Percentiles rank a stretch among this genome's conserved stretches.
These are phyloP conservation scores for Xylariales sp. DNA, from an alignment of 2,329 filamentous ascomycete genomes.

Conservation along the genomic window DNA sequence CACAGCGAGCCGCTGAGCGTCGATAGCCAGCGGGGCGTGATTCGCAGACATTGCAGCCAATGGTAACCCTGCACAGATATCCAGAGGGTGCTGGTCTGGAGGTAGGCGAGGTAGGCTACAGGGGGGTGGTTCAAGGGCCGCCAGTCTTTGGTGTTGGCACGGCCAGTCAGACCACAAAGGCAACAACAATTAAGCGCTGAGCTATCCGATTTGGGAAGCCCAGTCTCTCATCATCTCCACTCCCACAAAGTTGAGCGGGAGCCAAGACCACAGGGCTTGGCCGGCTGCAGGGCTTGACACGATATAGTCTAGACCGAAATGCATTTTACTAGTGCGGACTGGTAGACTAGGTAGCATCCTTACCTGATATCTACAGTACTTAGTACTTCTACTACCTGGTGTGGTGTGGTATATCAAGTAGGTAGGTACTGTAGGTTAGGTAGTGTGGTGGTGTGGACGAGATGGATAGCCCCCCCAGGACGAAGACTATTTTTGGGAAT, in stretches of 20 bases:
- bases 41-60: conserved; percentile 46
- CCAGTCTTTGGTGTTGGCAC: conserved; percentile 10
- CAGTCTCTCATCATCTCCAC: conserved; percentile 34
- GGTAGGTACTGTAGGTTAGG: too few relatives aligned
- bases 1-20: conserved; percentile 48
- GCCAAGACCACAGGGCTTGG: conserved; percentile 27
- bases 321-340: too few relatives aligned
- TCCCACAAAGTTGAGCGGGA: conserved; percentile 18
- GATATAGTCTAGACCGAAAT: too few relatives aligned
- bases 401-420: too few relatives aligned
- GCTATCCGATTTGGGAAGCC: conserved; percentile 37
- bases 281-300: background rate
- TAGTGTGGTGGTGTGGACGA: background rate
- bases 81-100: conserved; percentile 19
- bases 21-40: conserved; percentile 44
- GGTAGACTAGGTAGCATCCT: too few relatives aligned
- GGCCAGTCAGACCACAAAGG: conserved; percentile 25
- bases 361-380: too few relatives aligned
- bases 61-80: conserved; percentile 23
- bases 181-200: conserved; percentile 39
- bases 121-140: conserved; percentile 26
- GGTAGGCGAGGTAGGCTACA: conserved; percentile 19
- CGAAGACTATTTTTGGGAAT: conserved; percentile 23
- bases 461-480: background rate
- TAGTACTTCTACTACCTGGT: too few relatives aligned